Evolutionary conservation across 257 asterid genomes (phyloP).

Genomic region (Lithospermum erythrorhizon): DNA sequence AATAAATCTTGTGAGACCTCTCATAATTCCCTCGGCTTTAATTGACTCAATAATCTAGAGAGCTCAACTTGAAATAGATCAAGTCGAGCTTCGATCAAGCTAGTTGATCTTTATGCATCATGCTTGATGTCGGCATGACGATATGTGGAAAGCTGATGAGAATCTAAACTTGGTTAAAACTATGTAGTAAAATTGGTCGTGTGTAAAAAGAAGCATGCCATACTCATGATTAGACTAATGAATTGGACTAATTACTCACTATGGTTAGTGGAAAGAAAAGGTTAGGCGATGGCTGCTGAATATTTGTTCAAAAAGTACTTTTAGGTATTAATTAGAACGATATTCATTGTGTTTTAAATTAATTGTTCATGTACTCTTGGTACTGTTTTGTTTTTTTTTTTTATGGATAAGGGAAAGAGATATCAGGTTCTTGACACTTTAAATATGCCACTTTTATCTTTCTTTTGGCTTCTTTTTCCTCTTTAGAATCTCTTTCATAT

Average conservation of each 20-base stretch:
- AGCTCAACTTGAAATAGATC: background rate
- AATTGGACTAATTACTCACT: background rate
- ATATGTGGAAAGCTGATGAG: background rate
- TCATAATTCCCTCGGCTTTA: too few species aligned
- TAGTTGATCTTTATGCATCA: background rate
- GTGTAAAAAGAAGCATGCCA: background rate
- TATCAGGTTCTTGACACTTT: background rate
- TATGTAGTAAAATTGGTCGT: background rate
- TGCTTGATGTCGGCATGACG: background rate
- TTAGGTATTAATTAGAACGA: too few species aligned
- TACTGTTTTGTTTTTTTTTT: slow-evolving; percentile 8
- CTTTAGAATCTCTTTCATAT: slow-evolving; percentile 7
- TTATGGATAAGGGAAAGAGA: slow-evolving; percentile 4
- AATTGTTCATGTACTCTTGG: background rate
- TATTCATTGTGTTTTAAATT: background rate
- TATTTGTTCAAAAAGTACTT: background rate
- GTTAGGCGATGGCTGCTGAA: background rate
- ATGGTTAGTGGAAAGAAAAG: too few species aligned
- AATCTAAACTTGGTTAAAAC: too few species aligned
- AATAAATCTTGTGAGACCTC: too few species aligned
- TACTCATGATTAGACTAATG: background rate
- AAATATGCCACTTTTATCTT: slow-evolving; percentile 4
- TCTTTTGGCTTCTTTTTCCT: background rate
- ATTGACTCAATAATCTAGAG: too few species aligned
- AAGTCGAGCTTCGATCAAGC: too few species aligned